phyloP scores from a whole-genome alignment of 2,329 filamentous ascomycete genomes.

The Cylindrodendrum hubeiense region DNA sequence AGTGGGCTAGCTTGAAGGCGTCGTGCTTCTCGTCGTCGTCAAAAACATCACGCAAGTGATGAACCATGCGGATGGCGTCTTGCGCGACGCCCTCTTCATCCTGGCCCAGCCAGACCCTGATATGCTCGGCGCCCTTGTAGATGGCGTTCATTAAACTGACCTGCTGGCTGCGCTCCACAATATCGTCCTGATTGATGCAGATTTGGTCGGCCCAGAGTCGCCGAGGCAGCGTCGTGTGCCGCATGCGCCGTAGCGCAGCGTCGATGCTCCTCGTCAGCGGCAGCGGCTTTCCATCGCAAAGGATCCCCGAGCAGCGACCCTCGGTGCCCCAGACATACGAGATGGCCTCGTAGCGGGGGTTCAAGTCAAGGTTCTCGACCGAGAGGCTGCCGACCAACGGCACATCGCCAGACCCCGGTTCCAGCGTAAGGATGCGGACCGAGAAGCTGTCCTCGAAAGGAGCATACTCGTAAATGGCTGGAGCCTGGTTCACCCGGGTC shows the following conservation, averaged over 20 bases:
- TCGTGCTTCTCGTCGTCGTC: conserved; percentile 46
- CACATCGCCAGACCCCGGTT: conserved; percentile 43
- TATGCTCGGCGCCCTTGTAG: conserved; percentile 48
- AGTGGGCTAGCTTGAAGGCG: conserved; percentile 45
- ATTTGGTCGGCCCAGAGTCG: conserved; percentile 56
- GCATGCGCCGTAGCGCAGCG: conserved; percentile 47
- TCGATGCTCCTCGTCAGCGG: conserved; percentile 47
- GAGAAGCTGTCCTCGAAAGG: conserved; percentile 35
- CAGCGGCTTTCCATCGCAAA: conserved; percentile 40
- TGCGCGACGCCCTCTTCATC: conserved; percentile 45
- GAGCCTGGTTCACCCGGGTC: not conserved
- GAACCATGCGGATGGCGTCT: conserved; percentile 45
- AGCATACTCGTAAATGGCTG: conserved; percentile 37
- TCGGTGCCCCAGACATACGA: conserved; percentile 53
- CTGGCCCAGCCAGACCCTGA: conserved; percentile 53
- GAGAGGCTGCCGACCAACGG: conserved; percentile 45
- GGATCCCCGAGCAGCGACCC: conserved; percentile 37
- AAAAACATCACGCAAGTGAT: conserved; percentile 46
- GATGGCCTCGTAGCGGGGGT: conserved; percentile 48
- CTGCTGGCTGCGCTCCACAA: conserved; percentile 51
- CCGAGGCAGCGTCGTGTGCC: conserved; percentile 39
- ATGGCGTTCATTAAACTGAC: conserved; percentile 55
- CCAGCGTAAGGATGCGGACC: conserved; percentile 50
- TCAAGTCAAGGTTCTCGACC: conserved; percentile 39
- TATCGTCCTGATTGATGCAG: conserved; percentile 55